These are phyloP conservation scores for Aspergillus ellipticus DNA, from an alignment of 495 filamentous ascomycete genomes.

Conservation along the genomic window DNA sequence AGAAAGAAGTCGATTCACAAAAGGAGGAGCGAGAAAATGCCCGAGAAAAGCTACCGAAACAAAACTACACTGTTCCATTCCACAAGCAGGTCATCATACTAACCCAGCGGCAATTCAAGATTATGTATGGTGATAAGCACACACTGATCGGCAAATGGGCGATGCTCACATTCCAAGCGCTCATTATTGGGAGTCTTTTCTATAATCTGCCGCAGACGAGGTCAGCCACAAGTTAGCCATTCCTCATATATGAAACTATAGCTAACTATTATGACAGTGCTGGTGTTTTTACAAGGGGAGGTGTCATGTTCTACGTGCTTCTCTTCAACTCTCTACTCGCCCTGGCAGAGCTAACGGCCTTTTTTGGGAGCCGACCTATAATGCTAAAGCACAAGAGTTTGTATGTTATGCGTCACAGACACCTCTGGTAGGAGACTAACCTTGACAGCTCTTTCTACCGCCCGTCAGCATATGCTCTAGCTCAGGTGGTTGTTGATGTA, in stretches of 20 bases:
- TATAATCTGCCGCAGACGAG: conserved; percentile 62
- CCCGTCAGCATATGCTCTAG: conserved; percentile 73
- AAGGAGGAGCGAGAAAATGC: conserved; percentile 44
- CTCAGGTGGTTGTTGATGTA: conserved; percentile 71
- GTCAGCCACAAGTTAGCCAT: conserved; percentile 11
- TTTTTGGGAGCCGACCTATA: conserved; percentile 68
- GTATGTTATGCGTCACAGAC: conserved; percentile 20
- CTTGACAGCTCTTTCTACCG: conserved; percentile 65
- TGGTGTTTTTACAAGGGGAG: conserved; percentile 47
- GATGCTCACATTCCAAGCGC: conserved; percentile 64
- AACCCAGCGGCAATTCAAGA: conserved; percentile 61
- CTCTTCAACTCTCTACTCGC: conserved; percentile 80
- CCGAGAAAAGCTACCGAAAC: conserved; percentile 44
- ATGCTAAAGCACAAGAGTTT: conserved; percentile 79
- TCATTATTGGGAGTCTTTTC: conserved; percentile 76
- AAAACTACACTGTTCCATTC: conserved; percentile 64
- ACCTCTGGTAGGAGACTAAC: conserved; percentile 2
- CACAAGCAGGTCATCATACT: conserved; percentile 64
- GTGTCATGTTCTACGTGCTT: conserved; percentile 69
- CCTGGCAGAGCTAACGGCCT: conserved; percentile 68
- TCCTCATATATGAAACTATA: neutral
- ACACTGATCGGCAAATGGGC: conserved; percentile 51
- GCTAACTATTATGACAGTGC: conserved; percentile 24
- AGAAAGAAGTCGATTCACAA: conserved; percentile 45
- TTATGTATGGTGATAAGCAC: conserved; percentile 60